Evolutionary conservation across 768 basidiomycete genomes (phyloP).

Genomic region (Suillus bovinus): DNA sequence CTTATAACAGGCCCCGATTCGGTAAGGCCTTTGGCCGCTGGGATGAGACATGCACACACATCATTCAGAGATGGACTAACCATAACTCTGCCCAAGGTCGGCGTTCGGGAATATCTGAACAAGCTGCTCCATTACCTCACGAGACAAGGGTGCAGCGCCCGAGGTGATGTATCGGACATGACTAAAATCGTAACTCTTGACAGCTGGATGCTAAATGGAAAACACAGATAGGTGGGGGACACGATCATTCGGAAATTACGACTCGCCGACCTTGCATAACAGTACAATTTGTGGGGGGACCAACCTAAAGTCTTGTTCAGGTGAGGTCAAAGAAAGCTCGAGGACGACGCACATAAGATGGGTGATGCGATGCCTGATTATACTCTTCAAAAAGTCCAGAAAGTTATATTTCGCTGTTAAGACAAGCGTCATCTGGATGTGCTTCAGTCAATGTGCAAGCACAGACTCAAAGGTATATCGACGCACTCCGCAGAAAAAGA

Average conservation of each 20-base stretch:
- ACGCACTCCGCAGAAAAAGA: constrained; percentile 55
- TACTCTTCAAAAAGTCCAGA: constrained; percentile 44
- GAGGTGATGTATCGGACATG: constrained; percentile 37
- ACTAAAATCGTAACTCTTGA: constrained; percentile 40
- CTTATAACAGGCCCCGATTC: constrained; percentile 59
- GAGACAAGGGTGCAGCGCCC: constrained; percentile 61
- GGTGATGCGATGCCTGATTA: constrained; percentile 45
- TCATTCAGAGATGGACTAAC: constrained; percentile 28
- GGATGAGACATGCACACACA: neutral
- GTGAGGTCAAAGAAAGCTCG: neutral
- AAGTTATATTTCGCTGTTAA: constrained; percentile 48
- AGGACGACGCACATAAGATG: constrained; percentile 37
- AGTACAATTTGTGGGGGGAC: constrained; percentile 54
- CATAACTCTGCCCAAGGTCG: constrained; percentile 59
- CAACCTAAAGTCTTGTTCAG: constrained; percentile 24
- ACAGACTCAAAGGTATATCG: neutral
- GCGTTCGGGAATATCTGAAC: constrained; percentile 48
- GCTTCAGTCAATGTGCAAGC: constrained; percentile 8
- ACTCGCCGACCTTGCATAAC: constrained; percentile 45
- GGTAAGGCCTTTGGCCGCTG: constrained; percentile 50
- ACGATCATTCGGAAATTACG: neutral
- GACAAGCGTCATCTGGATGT: constrained; percentile 53
- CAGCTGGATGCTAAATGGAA: constrained; percentile 37
- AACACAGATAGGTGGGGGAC: constrained; percentile 1
- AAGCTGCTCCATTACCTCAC: constrained; percentile 48